Base-by-base conservation (phyloP, 2,329 filamentous ascomycete genomes). In the Aspergillus udagawae region DNA sequence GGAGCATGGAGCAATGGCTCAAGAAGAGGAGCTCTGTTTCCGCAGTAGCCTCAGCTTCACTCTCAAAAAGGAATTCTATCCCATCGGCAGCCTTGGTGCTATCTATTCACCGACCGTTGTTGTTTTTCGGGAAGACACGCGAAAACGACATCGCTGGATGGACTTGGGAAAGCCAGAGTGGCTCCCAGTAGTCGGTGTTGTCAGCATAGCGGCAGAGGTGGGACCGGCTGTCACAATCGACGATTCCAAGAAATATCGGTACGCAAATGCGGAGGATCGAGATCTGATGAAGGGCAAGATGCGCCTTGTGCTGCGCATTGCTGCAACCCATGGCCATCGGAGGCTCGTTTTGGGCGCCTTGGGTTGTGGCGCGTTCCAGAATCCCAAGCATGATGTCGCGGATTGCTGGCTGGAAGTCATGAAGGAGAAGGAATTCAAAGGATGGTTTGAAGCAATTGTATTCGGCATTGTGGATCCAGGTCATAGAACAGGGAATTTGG, bases 11-110 rank as follows among this genome's bases (percentile, higher is more conserved):
- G 78, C 84, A 54, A 71, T 82, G 29, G 86, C 87, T 0, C 87
- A 90, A 70, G 87, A 90, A 73, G 87, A 90, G 74, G 81, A 83
- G 2, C 77, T 90, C 6, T 90, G 86, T 73, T 86, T 85, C 67
- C 82, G 86, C 47, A 84, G 80, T 55, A 80, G 70, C 42, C 71
- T 79, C 9, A 67, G 61, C 55, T 70, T 67, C 35, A 73, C 73
- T 2, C 67, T 79, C n/a, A 74, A 77, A 38, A 38, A 51, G 8
- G 52, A 64, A 3, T 81, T 80, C 65, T 88, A 88, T 66, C 84
- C 84, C 0, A 75, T 84, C 57, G 73, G 73, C 25, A 70, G 77
- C 14, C 71, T 77, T 5, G 78, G 79, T 54, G 82, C 77, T 0
- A 71, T 89, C 35, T 88, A 88, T 70, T 82, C 83, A 0, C 85